phyloP scores from a whole-genome alignment of 1,139 yeast genomes.

The Debaryomyces sp. region DNA sequence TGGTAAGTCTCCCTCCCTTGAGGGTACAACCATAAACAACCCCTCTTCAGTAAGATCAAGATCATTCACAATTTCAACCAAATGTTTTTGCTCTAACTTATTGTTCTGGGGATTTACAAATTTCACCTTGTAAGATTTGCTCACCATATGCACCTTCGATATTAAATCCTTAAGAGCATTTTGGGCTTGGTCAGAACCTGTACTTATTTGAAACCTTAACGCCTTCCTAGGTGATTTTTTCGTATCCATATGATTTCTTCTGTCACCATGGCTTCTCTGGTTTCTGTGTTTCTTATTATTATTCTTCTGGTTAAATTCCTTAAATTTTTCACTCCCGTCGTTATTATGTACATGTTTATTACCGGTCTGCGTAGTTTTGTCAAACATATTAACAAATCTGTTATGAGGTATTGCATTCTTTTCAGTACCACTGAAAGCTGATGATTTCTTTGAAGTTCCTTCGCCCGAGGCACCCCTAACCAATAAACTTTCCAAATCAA shows the following conservation, averaged over 20 bases:
- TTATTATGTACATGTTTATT: slow-evolving; percentile 1
- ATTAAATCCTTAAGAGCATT: slow-evolving; percentile 35
- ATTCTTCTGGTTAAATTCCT: slow-evolving; percentile 3
- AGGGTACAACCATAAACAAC: slow-evolving; percentile 26
- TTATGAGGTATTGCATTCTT: slow-evolving; percentile 2
- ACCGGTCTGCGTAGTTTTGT: slow-evolving; percentile 2
- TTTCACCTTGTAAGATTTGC: slow-evolving; percentile 29
- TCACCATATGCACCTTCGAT: slow-evolving; percentile 24
- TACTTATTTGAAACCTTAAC: slow-evolving; percentile 18
- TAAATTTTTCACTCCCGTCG: neutral
- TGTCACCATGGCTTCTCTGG: neutral
- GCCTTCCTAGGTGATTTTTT: slow-evolving; percentile 9
- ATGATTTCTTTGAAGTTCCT: neutral
- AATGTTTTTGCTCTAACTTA: slow-evolving; percentile 23
- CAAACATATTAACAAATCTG: slow-evolving; percentile 13
- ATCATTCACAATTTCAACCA: slow-evolving; percentile 34
- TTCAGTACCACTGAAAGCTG: neutral
- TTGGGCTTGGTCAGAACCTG: slow-evolving; percentile 27
- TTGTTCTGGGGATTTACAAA: slow-evolving; percentile 28
- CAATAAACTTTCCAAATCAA: slow-evolving; percentile 10
- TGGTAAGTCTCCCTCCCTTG: slow-evolving; percentile 25
- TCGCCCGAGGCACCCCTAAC: slow-evolving; percentile 1
- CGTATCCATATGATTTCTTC: slow-evolving; percentile 6
- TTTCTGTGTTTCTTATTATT: slow-evolving; percentile 7
- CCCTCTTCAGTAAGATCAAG: slow-evolving; percentile 36